Base-by-base conservation (phyloP, 1,139 yeast species). In the Zhuliangozyma parablackwelliae region DNA sequence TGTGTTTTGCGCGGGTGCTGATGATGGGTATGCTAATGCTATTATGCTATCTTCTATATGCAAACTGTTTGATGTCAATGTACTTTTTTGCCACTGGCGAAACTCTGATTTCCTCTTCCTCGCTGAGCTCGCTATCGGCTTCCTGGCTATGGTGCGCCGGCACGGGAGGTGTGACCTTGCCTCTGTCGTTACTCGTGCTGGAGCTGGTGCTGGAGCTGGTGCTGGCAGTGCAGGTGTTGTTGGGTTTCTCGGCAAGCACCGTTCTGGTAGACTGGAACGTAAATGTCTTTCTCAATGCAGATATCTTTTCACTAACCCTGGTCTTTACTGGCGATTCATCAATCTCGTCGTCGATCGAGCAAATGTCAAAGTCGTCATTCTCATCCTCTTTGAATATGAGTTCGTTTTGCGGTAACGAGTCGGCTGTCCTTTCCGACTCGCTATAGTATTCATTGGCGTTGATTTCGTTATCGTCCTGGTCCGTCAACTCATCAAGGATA, bases 261-360 rank as follows among this genome's bases (percentile, higher is more conserved):
- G 23, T 13, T 5, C 21, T 27, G 3, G 28, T 26, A 2, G 28
- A 10, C 24, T 16, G 33, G 30, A 35, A 41, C 34, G 32, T 31
- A 23, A 43, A 40, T 2, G 27, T 35, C 11, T 40, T 41, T 30
- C 39, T 28, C 29, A 42, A 36, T 11, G 43, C 36, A 21, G 23
- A 8, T 29, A 33, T 37, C 10, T 26, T 27, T n/a, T 28, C 30
- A 6, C 28, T 16, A 11, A 40, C 26, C 10, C 31, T 12, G 26
- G 28, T 30, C 27, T 41, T 43, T 5, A 65, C 54, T 3, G 75
- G 75, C 2, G 74, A 68, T 41, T 69, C 75, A 33, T 68, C 74
- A 16, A 69, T 57, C 29, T 64, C 71, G 33, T 65, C 71, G 26
- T 63, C 69, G n/a, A 54, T 56, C n/a, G 52, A 56, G 28, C 57